Percentiles rank a stretch among this genome's conserved stretches.
Evolutionary conservation across 495 filamentous ascomycete species (phyloP).

Genomic region (Tetracladium marchalianum): DNA sequence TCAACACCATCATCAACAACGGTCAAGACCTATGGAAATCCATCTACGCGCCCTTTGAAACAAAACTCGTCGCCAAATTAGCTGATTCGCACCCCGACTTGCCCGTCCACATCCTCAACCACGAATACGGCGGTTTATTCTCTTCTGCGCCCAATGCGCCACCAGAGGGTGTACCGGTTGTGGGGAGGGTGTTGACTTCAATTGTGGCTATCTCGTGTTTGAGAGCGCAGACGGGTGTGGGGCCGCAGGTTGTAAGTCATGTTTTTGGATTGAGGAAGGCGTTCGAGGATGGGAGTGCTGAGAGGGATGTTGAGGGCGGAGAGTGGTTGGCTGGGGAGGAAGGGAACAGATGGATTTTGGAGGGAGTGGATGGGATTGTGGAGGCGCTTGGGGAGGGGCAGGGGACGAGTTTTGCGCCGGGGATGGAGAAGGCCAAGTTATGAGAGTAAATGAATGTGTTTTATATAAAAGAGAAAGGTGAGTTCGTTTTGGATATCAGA

Average conservation of each 20-base stretch:
- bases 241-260: slow-evolving; percentile 67
- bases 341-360: slow-evolving; percentile 61
- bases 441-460: slow-evolving; percentile 16
- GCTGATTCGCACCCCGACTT: slow-evolving; percentile 64
- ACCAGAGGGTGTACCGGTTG: slow-evolving; percentile 27
- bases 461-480: no score
- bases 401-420: slow-evolving; percentile 52
- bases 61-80: slow-evolving; percentile 55
- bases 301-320: slow-evolving; percentile 39
- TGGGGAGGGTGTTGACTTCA: slow-evolving; percentile 55
- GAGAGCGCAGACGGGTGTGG: slow-evolving; percentile 66
- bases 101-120: slow-evolving; percentile 63
- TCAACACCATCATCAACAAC: slow-evolving; percentile 39
- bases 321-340: slow-evolving; percentile 63
- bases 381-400: slow-evolving; percentile 47
- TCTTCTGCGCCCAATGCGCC: slow-evolving; percentile 42
- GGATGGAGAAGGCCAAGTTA: slow-evolving; percentile 33
- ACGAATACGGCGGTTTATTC: slow-evolving; percentile 61
- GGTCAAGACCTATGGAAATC: slow-evolving; percentile 58
- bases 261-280: slow-evolving; percentile 66
- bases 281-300: slow-evolving; percentile 52
- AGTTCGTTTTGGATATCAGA: no score
- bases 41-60: slow-evolving; percentile 62
- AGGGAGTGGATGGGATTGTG: slow-evolving; percentile 58
- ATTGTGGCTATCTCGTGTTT: slow-evolving; percentile 61